Evolutionary conservation across 2,329 filamentous ascomycete genomes (phyloP).

Genomic region (Volutella citrinella): DNA sequence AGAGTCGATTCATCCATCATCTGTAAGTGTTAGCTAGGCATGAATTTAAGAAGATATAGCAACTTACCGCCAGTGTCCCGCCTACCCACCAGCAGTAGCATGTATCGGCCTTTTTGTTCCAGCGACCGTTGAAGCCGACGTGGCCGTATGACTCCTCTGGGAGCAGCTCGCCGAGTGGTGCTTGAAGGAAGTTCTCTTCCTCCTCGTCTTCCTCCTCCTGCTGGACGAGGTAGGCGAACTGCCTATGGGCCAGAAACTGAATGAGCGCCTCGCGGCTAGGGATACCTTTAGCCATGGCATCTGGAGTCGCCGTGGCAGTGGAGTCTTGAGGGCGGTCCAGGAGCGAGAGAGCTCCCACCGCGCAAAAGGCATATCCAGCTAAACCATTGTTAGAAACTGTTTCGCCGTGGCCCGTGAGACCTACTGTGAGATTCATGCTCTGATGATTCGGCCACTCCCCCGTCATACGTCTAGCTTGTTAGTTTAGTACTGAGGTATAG

Average conservation of each 20-base stretch:
- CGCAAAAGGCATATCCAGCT: constrained; percentile 92
- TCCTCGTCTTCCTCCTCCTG: constrained; percentile 45
- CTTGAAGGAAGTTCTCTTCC: constrained; percentile 36
- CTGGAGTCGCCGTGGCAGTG: constrained; percentile 7
- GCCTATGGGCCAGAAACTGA: constrained; percentile 62
- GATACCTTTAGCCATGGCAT: constrained; percentile 34
- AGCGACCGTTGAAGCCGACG: constrained; percentile 84
- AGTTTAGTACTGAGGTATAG: neutral
- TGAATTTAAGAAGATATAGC: no score
- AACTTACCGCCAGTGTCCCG: constrained; percentile 53
- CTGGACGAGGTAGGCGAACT: constrained; percentile 57
- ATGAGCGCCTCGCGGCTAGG: constrained; percentile 30
- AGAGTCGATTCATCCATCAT: constrained; percentile 57
- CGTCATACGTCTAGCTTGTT: constrained; percentile 68
- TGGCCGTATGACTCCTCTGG: constrained; percentile 37
- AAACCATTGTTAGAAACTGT: no score
- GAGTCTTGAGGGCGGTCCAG: constrained; percentile 58
- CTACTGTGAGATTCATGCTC: constrained; percentile 80
- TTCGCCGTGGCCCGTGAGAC: no score
- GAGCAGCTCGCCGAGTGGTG: constrained; percentile 33
- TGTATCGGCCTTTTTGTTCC: constrained; percentile 89
- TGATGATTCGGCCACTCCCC: constrained; percentile 75
- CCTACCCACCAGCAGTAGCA: constrained; percentile 95
- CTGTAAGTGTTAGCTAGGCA: constrained; percentile 30
- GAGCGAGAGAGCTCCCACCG: constrained; percentile 72